Percentiles rank a stretch among this genome's conserved stretches.
phyloP scores from a whole-genome alignment of 2,329 filamentous ascomycete species.

The Fonsecaea pedrosoi region DNA sequence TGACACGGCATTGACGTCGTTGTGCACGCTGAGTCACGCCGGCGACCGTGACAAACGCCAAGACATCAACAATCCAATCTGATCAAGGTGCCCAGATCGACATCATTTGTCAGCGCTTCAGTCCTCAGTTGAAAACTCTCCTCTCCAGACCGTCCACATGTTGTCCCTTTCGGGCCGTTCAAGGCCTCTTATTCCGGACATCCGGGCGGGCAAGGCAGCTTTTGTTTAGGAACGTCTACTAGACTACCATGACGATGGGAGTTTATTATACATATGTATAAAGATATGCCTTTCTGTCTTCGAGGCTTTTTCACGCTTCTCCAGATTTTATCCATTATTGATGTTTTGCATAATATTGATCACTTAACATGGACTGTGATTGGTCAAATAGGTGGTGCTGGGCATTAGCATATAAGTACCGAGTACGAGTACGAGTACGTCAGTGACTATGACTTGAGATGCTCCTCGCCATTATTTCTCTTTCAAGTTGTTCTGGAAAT shows the following conservation, averaged over 20 bases:
- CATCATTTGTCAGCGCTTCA: neutral
- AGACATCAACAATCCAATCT: neutral
- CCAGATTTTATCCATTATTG: neutral
- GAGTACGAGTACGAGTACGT: no score
- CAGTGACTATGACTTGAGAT: neutral
- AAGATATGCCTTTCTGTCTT: neutral
- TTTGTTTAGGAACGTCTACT: no score
- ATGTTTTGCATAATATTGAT: neutral
- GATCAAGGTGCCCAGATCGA: constrained; percentile 3
- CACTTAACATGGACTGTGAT: neutral
- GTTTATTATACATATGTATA: no score
- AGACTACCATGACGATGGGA: no score
- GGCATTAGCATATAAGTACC: neutral
- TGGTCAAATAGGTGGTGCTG: neutral
- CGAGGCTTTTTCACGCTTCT: neutral
- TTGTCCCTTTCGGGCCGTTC: neutral
- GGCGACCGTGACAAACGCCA: neutral
- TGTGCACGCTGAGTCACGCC: neutral
- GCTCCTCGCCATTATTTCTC: no score
- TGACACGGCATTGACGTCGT: constrained; percentile 1
- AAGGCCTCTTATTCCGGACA: neutral
- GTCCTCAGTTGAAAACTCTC: neutral
- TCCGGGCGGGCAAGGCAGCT: neutral
- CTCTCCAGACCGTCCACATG: neutral
- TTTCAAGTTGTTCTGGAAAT: no score